phyloP scores from a whole-genome alignment of 1,284 basidiomycete species.

The Trichosporon faecale region DNA sequence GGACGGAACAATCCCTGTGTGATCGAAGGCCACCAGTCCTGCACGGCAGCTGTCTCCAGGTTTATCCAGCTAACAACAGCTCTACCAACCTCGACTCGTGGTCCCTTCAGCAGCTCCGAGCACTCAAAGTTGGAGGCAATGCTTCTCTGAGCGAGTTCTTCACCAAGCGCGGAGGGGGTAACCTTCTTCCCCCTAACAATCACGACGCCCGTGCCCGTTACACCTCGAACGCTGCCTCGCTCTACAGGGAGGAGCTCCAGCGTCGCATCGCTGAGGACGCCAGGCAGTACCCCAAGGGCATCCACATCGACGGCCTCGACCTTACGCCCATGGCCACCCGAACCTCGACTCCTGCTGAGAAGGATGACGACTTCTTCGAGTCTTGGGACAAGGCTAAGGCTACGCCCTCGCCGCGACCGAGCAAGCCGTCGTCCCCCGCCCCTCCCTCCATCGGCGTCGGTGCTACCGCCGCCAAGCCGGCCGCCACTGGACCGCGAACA shows the following conservation, averaged over 20 bases:
- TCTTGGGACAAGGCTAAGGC: constrained; percentile 78
- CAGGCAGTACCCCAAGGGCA: constrained; percentile 68
- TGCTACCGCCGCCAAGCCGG: constrained; percentile 14
- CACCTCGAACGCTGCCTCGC: constrained; percentile 71
- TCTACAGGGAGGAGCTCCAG: constrained; percentile 91
- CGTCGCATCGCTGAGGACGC: constrained; percentile 77
- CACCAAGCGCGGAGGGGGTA: constrained; percentile 73
- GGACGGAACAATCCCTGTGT: too few species aligned
- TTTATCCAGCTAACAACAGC: constrained; percentile 53
- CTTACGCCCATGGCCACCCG: constrained; percentile 55
- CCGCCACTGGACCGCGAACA: constrained; percentile 45
- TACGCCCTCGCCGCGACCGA: constrained; percentile 34
- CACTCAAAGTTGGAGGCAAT: constrained; percentile 97
- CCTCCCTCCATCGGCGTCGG: constrained; percentile 46
- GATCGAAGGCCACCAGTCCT: too few species aligned
- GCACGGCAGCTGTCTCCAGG: too few species aligned
- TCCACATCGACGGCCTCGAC: constrained; percentile 71
- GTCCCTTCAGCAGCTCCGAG: constrained; percentile 85
- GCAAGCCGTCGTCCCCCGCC: constrained; percentile 30
- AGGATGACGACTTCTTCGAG: constrained; percentile 80
- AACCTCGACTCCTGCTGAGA: constrained; percentile 47
- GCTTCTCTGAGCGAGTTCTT: constrained; percentile 86
- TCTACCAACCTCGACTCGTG: constrained; percentile 97
- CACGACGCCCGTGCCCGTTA: constrained; percentile 87
- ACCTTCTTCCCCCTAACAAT: constrained; percentile 62